Evolutionary conservation across 306 rosid genomes (phyloP).

Genomic region (Argentina anserina): DNA sequence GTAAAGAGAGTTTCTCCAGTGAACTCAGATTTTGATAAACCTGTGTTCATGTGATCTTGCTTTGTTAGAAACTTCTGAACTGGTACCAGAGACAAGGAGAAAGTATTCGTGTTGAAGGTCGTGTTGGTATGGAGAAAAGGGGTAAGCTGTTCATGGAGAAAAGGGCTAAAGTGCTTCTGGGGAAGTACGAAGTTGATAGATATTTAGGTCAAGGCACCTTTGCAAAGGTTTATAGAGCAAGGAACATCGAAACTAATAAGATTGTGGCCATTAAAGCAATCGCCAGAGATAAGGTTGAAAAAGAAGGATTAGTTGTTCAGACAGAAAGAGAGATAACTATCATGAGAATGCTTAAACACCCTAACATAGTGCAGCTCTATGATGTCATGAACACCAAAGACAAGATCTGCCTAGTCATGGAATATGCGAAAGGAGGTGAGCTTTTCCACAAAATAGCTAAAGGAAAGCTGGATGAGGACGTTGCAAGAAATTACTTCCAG

Average conservation of each 20-base stretch:
- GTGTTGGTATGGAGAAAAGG: constrained; percentile 38
- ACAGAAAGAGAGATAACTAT: constrained; percentile 41
- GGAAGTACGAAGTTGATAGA: constrained; percentile 47
- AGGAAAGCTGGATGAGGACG: constrained; percentile 47
- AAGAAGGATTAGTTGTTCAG: constrained; percentile 27
- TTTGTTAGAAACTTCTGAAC: not conserved
- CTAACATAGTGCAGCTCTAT: constrained; percentile 42
- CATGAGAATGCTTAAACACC: constrained; percentile 45
- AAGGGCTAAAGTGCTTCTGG: too few relatives aligned
- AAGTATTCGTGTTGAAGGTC: too few relatives aligned
- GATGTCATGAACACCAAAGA: constrained; percentile 52
- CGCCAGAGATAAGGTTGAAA: constrained; percentile 38
- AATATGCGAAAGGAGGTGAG: constrained; percentile 55
- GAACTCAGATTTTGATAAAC: not conserved
- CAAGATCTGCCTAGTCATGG: constrained; percentile 49
- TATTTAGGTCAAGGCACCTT: constrained; percentile 53
- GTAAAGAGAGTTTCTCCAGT: not conserved
- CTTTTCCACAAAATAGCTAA: constrained; percentile 37
- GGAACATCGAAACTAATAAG: constrained; percentile 30
- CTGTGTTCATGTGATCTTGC: not conserved
- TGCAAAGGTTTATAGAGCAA: constrained; percentile 51
- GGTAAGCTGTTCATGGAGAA: constrained; percentile 42
- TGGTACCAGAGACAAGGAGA: too few relatives aligned
- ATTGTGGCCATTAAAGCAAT: constrained; percentile 49
- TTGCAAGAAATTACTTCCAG: constrained; percentile 40